These are phyloP conservation scores for Hypoxylon sp. DNA, from an alignment of 2,329 filamentous ascomycete species.

Conservation along the genomic window DNA sequence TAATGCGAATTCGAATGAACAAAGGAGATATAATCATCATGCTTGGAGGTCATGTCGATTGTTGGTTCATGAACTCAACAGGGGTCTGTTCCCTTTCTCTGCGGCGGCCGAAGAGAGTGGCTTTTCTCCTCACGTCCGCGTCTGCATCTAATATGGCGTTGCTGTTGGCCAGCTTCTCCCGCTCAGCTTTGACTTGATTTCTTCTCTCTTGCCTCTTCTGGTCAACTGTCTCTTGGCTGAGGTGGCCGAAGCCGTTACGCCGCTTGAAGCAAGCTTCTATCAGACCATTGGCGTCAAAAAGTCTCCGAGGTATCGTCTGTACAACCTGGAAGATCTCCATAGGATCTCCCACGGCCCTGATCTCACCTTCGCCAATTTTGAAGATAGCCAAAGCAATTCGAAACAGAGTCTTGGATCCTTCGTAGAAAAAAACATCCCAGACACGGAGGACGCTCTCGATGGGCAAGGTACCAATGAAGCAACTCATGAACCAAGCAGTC, in stretches of 20 bases:
- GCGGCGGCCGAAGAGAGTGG: slow-evolving; percentile 63
- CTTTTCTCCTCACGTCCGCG: slow-evolving; percentile 58
- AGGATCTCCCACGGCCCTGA: slow-evolving; percentile 83
- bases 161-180: slow-evolving; percentile 55
- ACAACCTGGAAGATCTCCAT: slow-evolving; percentile 98
- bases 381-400: slow-evolving; percentile 92
- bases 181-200: slow-evolving; percentile 63
- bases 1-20: slow-evolving; percentile 18
- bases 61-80: slow-evolving; percentile 42
- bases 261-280: slow-evolving; percentile 88
- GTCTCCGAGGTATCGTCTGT: slow-evolving; percentile 84
- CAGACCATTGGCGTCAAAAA: slow-evolving; percentile 85
- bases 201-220: slow-evolving; percentile 79
- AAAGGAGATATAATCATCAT: slow-evolving; percentile 21
- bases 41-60: neutral
- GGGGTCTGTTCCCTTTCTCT: slow-evolving; percentile 53
- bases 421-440: slow-evolving; percentile 97
- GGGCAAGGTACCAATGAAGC: slow-evolving; percentile 92
- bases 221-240: slow-evolving; percentile 87
- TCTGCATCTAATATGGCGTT: slow-evolving; percentile 55
- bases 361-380: slow-evolving; percentile 86
- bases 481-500: slow-evolving; percentile 98
- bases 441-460: slow-evolving; percentile 93
- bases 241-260: slow-evolving; percentile 82
- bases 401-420: slow-evolving; percentile 94